Evolutionary conservation across 306 rosid genomes (phyloP).

Genomic region (Vigna hirtella): DNA sequence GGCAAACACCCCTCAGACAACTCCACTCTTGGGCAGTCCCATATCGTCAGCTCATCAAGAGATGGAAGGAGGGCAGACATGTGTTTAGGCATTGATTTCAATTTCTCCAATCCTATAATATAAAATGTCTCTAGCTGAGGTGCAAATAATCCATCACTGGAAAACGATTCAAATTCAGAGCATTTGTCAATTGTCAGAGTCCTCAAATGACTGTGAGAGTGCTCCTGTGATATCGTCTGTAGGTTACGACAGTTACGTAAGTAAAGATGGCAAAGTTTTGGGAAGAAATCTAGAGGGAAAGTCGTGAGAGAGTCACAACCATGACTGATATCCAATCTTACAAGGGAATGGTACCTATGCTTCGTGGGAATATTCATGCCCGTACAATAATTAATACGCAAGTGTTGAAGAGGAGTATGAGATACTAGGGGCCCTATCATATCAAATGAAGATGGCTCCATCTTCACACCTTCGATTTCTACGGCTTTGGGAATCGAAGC

Average conservation of each 20-base stretch:
- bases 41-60: accelerated
- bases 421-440: background rate
- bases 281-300: background rate
- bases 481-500: background rate
- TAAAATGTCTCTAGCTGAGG: accelerated
- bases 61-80: background rate
- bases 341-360: background rate
- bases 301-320: background rate
- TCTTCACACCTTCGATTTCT: background rate
- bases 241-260: background rate
- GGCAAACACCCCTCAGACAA: background rate
- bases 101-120: accelerated
- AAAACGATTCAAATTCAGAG: background rate
- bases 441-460: background rate
- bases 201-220: background rate
- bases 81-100: background rate
- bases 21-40: accelerated
- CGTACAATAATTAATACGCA: accelerated
- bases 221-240: background rate
- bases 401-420: too few species aligned
- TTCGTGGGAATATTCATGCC: too few species aligned
- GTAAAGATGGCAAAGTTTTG: accelerated
- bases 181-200: accelerated
- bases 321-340: accelerated
- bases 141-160: background rate